Evolutionary conservation across 1,284 basidiomycete species (phyloP), one percentile per base, ranked within the genome.

Genomic region (Flammula alnicola): DNA sequence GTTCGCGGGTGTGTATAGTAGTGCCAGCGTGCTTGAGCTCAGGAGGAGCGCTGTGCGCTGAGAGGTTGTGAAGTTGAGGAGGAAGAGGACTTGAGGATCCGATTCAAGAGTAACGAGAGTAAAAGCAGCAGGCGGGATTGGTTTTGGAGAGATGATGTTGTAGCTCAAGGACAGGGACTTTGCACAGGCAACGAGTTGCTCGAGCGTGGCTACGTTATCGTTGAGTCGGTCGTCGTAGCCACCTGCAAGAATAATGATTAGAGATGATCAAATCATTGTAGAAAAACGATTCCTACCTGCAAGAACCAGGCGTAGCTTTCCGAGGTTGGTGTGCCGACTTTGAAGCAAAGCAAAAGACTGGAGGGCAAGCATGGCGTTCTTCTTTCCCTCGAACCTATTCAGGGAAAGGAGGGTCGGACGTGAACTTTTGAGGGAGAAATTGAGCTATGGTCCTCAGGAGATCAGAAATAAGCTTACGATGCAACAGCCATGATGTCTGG

Each of bases 311-410:
- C 91, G 81, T 39, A 80, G 59, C 10, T 67, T 51, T 19, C 60
- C 53, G 41, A 58, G 32, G 47, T 53, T 48, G 41, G 54, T 42
- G 27, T 26, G 53, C 63, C 58, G 31, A 23, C 43, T 47, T 25
- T 63, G 61, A 10, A 87, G 60, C 14, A 61, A 62, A 4, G 88
- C 84, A 59, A 96, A 98, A 0, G 95, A 76, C 36, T 87, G 73
- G 20, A 99, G 75, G 0, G 95, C 95, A 2, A 99, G 75, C 0
- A 80, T 83, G 0, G 82, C 78, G 58, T 99, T 96, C 74, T 99
- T 99, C 77, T 98, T 99, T 56, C 81, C 84, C 71, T 99, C 96
- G 63, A 97, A 99, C 1, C 96, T 88, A 66, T 99, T 99, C 44
- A 99, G 75, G 0, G 95, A 98, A 0, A 98, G 62, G 1, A 99